A percentile compares a stretch with the other conserved stretches of the same genome.
These are phyloP conservation scores for Arabidopsis lyrata DNA, from an alignment of 441 rosid genomes.

Conservation along the genomic window DNA sequence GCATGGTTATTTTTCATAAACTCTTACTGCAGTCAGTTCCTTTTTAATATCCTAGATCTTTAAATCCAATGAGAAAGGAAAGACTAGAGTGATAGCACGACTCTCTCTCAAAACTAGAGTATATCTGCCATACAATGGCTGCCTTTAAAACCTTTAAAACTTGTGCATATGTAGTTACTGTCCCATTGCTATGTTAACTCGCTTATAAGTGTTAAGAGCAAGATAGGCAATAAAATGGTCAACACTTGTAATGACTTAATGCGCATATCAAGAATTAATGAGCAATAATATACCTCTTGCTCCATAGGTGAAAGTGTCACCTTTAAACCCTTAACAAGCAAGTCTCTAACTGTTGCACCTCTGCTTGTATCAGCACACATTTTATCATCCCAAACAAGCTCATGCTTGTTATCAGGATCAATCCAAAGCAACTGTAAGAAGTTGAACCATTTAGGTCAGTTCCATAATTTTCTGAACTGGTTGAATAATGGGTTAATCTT, in stretches of 20 bases:
- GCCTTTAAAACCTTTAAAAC: conserved; percentile 6
- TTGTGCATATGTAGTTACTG: conserved; percentile 17
- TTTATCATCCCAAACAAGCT: conserved; percentile 94
- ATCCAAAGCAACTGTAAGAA: conserved; percentile 86
- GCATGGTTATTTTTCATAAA: conserved; percentile 13
- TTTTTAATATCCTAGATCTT: conserved; percentile 17
- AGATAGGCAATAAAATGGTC: neutral
- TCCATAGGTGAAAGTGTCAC: conserved; percentile 83
- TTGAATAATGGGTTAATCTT: conserved; percentile 10
- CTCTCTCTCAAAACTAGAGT: conserved; percentile 13
- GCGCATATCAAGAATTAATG: conserved; percentile 15
- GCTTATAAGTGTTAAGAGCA: conserved; percentile 5
- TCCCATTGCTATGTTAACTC: conserved; percentile 20
- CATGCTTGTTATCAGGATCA: conserved; percentile 91
- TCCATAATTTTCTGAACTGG: conserved; percentile 18
- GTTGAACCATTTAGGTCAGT: conserved; percentile 33
- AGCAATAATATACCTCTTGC: conserved; percentile 67
- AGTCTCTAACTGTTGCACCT: conserved; percentile 87
- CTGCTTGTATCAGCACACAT: conserved; percentile 99
- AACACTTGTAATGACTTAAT: conserved; percentile 15
- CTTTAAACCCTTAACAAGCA: conserved; percentile 87
- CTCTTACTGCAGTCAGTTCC: conserved; percentile 5
- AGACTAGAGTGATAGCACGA: conserved; percentile 9
- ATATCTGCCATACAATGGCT: conserved; percentile 8
- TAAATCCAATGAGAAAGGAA: conserved; percentile 3